Conservation (phyloP, 2,329 filamentous ascomycete species). For the Cercospora zeina region DNA sequence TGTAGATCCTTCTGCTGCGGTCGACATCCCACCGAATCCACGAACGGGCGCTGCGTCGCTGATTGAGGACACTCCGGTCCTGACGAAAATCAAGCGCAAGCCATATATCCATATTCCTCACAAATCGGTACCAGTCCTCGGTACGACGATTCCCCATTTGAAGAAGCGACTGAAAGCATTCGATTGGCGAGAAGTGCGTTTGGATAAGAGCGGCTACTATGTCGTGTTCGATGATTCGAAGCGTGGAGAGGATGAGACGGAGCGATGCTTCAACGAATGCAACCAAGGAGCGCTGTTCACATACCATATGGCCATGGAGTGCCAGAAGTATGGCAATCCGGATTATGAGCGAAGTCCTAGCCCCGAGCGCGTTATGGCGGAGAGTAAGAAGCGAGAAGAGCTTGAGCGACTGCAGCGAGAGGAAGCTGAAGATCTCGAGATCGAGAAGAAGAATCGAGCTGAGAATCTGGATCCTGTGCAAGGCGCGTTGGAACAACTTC, state of each 20-base stretch:
- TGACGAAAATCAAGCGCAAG: slow-evolving; percentile 69
- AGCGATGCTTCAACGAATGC: slow-evolving; percentile 74
- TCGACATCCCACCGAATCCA: slow-evolving; percentile 45
- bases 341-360: slow-evolving; percentile 59
- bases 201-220: slow-evolving; percentile 86
- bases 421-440: slow-evolving; percentile 78
- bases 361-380: slow-evolving; percentile 51
- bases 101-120: slow-evolving; percentile 92
- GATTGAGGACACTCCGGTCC: slow-evolving; percentile 66
- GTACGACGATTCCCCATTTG: slow-evolving; percentile 82
- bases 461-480: slow-evolving; percentile 86
- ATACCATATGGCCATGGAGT: slow-evolving; percentile 88
- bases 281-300: slow-evolving; percentile 86
- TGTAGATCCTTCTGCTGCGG: slow-evolving; percentile 26
- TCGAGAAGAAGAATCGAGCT: slow-evolving; percentile 84
- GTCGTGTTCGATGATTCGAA: slow-evolving; percentile 82
- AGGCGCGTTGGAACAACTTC: slow-evolving; percentile 77
- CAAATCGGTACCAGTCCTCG: slow-evolving; percentile 80
- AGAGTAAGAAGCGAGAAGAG: slow-evolving; percentile 63
- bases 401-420: slow-evolving; percentile 67
- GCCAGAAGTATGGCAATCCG: slow-evolving; percentile 67
- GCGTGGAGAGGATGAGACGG: slow-evolving; percentile 74
- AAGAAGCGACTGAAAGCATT: slow-evolving; percentile 85
- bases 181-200: slow-evolving; percentile 75
- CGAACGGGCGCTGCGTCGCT: slow-evolving; percentile 51